Conservation (phyloP, 129 eudicot genomes). For the Deinandra increscens region DNA sequence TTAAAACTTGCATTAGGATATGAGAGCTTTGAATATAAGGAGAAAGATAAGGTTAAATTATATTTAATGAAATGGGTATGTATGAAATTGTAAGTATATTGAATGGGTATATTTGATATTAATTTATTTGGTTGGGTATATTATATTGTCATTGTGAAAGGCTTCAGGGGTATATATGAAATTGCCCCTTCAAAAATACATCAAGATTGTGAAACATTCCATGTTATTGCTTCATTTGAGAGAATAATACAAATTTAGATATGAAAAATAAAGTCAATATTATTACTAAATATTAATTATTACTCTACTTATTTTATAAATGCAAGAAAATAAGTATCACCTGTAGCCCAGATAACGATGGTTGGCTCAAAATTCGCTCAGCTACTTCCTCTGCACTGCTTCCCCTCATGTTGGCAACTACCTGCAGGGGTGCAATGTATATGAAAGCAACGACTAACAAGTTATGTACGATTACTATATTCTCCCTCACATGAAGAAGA, state of each 20-base stretch:
- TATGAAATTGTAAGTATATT: no score
- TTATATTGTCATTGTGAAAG: background rate
- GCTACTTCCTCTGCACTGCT: slow-evolving; percentile 93
- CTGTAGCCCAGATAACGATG: slow-evolving; percentile 86
- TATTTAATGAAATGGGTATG: no score
- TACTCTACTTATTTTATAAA: background rate
- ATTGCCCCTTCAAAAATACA: background rate
- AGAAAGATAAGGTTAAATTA: no score
- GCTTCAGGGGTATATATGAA: background rate
- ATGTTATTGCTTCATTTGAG: slow-evolving; percentile 5
- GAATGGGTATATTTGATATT: background rate
- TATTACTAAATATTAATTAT: background rate
- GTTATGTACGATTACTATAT: background rate
- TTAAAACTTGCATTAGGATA: background rate
- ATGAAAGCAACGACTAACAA: background rate
- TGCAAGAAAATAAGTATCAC: slow-evolving; percentile 31
- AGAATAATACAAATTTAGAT: background rate
- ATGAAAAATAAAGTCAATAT: background rate
- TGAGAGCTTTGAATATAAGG: no score
- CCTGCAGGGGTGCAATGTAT: slow-evolving; percentile 40
- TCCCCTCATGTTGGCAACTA: slow-evolving; percentile 95
- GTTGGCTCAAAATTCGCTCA: slow-evolving; percentile 73
- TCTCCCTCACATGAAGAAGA: background rate
- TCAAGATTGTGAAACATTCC: slow-evolving; percentile 9
- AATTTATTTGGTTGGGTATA: background rate